Evolutionary conservation across 2,329 filamentous ascomycete genomes (phyloP).

Genomic region (Ophiocordyceps unilateralis): DNA sequence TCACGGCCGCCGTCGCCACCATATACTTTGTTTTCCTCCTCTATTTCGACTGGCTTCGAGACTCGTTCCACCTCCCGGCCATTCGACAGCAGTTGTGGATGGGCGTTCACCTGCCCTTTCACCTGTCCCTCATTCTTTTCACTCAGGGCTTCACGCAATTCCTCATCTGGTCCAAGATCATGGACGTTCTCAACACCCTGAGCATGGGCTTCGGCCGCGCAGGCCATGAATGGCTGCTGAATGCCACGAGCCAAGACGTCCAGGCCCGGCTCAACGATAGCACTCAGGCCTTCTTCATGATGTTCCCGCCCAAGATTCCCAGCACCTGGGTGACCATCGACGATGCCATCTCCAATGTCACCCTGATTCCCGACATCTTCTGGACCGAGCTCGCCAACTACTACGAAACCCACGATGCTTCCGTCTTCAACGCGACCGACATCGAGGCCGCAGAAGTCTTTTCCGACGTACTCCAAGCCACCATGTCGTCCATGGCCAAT

Average conservation of each 20-base stretch:
- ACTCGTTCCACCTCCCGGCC: slow-evolving; percentile 33
- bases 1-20: slow-evolving; percentile 20
- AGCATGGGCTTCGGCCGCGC: slow-evolving; percentile 3
- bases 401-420: slow-evolving; percentile 2
- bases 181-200: slow-evolving; percentile 12
- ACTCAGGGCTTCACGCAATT: slow-evolving; percentile 46
- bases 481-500: slow-evolving; percentile 11
- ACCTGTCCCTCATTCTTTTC: slow-evolving; percentile 45
- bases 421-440: slow-evolving; percentile 1
- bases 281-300: slow-evolving; percentile 8
- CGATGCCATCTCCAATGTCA: slow-evolving; percentile 11
- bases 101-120: slow-evolving; percentile 42
- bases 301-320: slow-evolving; percentile 12
- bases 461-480: slow-evolving; percentile 1
- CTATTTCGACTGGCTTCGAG: slow-evolving; percentile 47
- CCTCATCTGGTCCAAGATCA: slow-evolving; percentile 25
- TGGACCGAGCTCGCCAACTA: slow-evolving; percentile 8
- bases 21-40: slow-evolving; percentile 28
- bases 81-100: slow-evolving; percentile 43
- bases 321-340: slow-evolving; percentile 7
- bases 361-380: slow-evolving; percentile 10
- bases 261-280: slow-evolving; percentile 5
- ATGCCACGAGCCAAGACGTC: slow-evolving; percentile 8
- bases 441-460: slow-evolving; percentile 1
- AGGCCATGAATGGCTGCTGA: slow-evolving; percentile 3